Evolutionary conservation across 306 rosid genomes (phyloP).

Genomic region (Chamaecrista fasciculata): DNA sequence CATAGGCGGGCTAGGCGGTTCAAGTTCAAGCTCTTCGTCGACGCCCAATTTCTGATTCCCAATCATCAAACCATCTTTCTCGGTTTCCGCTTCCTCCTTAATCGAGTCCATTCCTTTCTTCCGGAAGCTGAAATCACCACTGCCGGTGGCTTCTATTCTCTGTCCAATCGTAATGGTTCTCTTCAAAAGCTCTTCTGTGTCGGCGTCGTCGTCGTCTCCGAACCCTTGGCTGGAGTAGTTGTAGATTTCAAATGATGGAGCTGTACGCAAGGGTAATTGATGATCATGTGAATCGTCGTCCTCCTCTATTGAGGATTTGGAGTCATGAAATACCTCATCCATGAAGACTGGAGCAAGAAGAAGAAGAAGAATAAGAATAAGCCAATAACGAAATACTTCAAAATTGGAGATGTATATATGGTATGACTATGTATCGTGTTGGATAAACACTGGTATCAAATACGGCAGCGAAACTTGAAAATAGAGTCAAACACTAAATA

Average conservation of each 20-base stretch:
- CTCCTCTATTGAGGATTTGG: conserved; percentile 16
- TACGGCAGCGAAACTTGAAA: background rate
- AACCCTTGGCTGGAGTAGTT: conserved; percentile 27
- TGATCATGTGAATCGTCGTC: conserved; percentile 2
- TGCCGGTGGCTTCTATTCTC: conserved; percentile 25
- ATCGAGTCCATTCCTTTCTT: conserved; percentile 55
- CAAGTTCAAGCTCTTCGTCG: conserved; percentile 42
- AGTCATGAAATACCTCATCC: conserved; percentile 29
- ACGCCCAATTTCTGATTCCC: conserved; percentile 30
- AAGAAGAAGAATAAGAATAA: background rate
- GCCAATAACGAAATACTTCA: too few species aligned
- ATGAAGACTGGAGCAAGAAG: conserved; percentile 20
- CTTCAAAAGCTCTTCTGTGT: conserved; percentile 39
- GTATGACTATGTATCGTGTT: too few species aligned
- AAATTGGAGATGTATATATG: too few species aligned
- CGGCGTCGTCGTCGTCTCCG: conserved; percentile 29
- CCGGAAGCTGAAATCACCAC: conserved; percentile 49
- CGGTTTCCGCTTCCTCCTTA: conserved; percentile 57
- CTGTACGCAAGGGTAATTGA: conserved; percentile 37
- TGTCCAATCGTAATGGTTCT: conserved; percentile 34
- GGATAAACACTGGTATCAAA: too few species aligned
- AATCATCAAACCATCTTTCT: conserved; percentile 24
- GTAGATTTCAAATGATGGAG: conserved; percentile 68
- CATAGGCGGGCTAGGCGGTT: conserved; percentile 63
- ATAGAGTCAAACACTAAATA: background rate